Percentiles rank a stretch among this genome's conserved stretches.
Conservation (phyloP, 306 rosid genomes). For the Echinosophora koreensis region DNA sequence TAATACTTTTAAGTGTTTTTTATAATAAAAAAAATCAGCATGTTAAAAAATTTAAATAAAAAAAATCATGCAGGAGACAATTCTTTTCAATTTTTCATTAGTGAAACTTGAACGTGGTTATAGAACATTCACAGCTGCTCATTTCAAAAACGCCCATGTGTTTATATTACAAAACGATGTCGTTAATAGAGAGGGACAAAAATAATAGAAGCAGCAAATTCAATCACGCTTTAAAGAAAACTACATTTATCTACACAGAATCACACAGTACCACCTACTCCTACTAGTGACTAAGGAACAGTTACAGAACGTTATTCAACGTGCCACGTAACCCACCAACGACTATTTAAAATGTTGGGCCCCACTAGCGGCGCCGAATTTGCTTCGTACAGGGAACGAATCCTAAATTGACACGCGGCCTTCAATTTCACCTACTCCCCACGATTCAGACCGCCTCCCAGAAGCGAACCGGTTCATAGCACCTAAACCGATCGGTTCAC, state of each 20-base stretch:
- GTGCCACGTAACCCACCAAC: slow-evolving; percentile 65
- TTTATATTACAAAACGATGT: slow-evolving; percentile 54
- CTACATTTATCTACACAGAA: slow-evolving; percentile 43
- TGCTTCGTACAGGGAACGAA: neutral
- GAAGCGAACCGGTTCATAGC: slow-evolving; percentile 75
- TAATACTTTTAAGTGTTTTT: too few relatives aligned
- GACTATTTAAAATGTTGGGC: slow-evolving; percentile 24
- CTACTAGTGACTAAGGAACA: neutral
- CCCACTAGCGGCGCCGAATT: slow-evolving; percentile 36
- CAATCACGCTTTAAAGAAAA: slow-evolving; percentile 32
- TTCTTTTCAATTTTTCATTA: too few relatives aligned
- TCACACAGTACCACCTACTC: slow-evolving; percentile 8
- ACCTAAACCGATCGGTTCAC: slow-evolving; percentile 73
- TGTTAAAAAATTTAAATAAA: too few relatives aligned
- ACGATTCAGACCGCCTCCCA: slow-evolving; percentile 79
- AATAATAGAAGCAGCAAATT: neutral
- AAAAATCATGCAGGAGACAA: too few relatives aligned
- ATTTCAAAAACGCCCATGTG: slow-evolving; percentile 8
- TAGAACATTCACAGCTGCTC: slow-evolving; percentile 47
- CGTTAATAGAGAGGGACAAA: neutral
- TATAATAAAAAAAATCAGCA: too few relatives aligned
- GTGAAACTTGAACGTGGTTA: neutral
- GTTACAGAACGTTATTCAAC: slow-evolving; percentile 61
- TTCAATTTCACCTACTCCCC: slow-evolving; percentile 57
- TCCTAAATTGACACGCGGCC: slow-evolving; percentile 41